Evolutionary conservation across 345 rosid genomes (phyloP).

Genomic region (Citrus reticulata): DNA sequence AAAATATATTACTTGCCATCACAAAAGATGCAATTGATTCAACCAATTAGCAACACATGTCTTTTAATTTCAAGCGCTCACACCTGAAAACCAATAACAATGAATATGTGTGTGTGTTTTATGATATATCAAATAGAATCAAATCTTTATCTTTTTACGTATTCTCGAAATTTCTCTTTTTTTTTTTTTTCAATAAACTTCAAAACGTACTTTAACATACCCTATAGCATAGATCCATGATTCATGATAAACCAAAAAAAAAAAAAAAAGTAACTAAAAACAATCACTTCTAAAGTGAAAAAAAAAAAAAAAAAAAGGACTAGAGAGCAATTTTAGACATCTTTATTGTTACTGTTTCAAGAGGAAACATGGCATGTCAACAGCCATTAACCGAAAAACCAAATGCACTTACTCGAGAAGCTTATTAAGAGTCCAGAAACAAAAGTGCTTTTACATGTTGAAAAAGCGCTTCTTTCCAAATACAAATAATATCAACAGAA

Average conservation of each 20-base stretch:
- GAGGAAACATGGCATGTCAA: not conserved
- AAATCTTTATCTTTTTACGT: no score
- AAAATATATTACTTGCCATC: no score
- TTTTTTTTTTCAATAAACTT: no score
- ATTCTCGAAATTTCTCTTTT: no score
- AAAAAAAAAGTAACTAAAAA: no score
- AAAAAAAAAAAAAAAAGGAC: not conserved
- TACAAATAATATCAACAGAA: not conserved
- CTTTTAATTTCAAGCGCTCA: no score
- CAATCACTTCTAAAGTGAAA: no score
- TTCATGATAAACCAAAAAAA: not conserved
- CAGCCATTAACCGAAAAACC: not conserved
- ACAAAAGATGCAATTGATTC: no score
- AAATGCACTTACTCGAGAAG: not conserved
- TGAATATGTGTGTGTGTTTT: no score
- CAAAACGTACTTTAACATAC: not conserved
- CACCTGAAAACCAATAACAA: no score
- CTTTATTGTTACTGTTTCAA: not conserved
- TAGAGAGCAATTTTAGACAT: not conserved
- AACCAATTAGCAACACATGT: no score
- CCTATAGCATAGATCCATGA: not conserved
- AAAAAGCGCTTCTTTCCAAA: not conserved
- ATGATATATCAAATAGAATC: no score
- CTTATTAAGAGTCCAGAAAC: conserved; percentile 21
- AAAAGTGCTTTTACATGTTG: not conserved